A percentile compares a stretch with the other conserved stretches of the same genome.
Conservation (phyloP, 1,139 yeast genomes). For the Candida gigantensis region DNA sequence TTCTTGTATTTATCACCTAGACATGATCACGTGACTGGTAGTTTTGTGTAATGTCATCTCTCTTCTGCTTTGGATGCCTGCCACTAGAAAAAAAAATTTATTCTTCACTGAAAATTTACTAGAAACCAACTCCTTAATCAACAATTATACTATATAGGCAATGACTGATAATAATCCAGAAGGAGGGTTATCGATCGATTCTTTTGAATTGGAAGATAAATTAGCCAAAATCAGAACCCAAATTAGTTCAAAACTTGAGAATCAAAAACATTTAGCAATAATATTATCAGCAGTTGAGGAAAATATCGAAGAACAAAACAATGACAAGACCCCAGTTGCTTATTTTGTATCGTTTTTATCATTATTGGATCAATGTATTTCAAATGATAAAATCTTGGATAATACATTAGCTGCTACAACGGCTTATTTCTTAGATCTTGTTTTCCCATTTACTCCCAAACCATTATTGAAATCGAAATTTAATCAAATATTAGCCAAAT, state of each 20-base stretch:
- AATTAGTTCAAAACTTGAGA: conserved; percentile 70
- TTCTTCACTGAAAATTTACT: no score
- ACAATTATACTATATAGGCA: background rate
- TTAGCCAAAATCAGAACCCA: conserved; percentile 72
- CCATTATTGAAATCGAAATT: conserved; percentile 70
- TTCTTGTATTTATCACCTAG: no score
- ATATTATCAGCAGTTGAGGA: conserved; percentile 90
- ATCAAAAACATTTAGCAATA: conserved; percentile 74
- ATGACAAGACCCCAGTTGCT: conserved; percentile 62
- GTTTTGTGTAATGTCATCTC: conserved; percentile 10
- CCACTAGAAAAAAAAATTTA: no score
- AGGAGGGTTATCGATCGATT: conserved; percentile 37
- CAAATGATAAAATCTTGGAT: conserved; percentile 56
- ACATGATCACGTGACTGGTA: conserved; percentile 5
- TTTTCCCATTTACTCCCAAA: conserved; percentile 74
- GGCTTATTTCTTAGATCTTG: conserved; percentile 77
- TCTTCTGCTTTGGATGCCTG: background rate
- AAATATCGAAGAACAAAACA: conserved; percentile 71
- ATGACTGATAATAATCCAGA: conserved; percentile 45
- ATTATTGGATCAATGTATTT: conserved; percentile 72
- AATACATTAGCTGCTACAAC: conserved; percentile 68
- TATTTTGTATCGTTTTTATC: conserved; percentile 85
- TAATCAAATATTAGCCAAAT: conserved; percentile 70
- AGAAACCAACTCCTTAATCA: no score
- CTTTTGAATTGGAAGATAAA: conserved; percentile 62